A percentile compares a stretch with the other conserved stretches of the same genome.
These are phyloP conservation scores for Porcisia deanei DNA, from an alignment of 208 protist genomes.

Conservation along the genomic window DNA sequence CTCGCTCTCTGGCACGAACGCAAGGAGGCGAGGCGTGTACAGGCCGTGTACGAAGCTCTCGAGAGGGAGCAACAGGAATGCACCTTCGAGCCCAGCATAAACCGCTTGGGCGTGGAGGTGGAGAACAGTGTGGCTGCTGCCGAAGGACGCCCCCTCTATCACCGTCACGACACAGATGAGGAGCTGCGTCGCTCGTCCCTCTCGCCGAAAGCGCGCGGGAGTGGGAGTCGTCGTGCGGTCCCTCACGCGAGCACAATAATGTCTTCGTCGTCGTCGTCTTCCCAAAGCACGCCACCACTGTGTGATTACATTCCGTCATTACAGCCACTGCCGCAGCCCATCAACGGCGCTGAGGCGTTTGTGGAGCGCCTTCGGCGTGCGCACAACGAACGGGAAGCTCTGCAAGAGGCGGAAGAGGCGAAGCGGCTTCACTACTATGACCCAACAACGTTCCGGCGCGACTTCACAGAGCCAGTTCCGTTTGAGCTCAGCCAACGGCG, in stretches of 20 bases:
- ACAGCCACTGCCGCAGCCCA: conserved; percentile 19
- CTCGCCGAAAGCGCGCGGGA: neutral
- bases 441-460: conserved; percentile 34
- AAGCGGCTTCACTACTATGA: conserved; percentile 38
- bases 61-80: conserved; percentile 51
- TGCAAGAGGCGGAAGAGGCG: conserved; percentile 39
- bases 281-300: neutral
- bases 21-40: conserved; percentile 56
- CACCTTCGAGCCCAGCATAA: conserved; percentile 48
- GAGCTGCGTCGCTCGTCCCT: neutral
- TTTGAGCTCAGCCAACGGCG: conserved; percentile 36
- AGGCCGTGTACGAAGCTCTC: conserved; percentile 61
- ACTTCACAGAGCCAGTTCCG: conserved; percentile 41
- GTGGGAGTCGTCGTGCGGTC: neutral
- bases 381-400: conserved; percentile 29
- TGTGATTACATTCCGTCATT: conserved; percentile 19
- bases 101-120: conserved; percentile 13
- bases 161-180: neutral
- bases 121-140: neutral
- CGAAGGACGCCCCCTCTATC: neutral
- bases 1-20: conserved; percentile 64
- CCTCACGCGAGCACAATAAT: conserved; percentile 1
- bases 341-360: conserved; percentile 43
- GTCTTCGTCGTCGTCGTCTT: conserved; percentile 1
- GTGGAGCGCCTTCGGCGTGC: conserved; percentile 46